Evolutionary conservation across 1,284 basidiomycete genomes (phyloP).

Genomic region (Ceratorhiza oryzae-sativae): DNA sequence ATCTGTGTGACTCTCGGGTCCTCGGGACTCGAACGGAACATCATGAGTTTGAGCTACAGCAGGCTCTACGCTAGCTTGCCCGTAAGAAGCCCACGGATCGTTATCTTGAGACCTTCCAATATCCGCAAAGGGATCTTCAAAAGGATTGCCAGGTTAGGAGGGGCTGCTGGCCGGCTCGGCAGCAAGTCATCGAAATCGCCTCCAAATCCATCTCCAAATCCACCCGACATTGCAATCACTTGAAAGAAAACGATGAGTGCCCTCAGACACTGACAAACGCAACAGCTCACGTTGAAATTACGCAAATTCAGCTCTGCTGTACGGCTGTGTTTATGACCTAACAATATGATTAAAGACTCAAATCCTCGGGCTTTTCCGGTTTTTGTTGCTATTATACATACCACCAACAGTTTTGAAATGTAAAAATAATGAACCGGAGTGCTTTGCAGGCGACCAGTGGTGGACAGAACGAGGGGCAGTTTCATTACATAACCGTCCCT

Average conservation of each 20-base stretch:
- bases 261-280: neutral
- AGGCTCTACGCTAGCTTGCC: neutral
- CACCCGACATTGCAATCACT: conserved; percentile 9
- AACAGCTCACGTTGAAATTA: neutral
- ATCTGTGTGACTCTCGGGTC: conserved; percentile 47
- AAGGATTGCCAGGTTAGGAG: conserved; percentile 74
- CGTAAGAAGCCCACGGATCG: conserved; percentile 71
- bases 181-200: conserved; percentile 74
- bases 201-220: conserved; percentile 33
- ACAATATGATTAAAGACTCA: no score
- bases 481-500: neutral
- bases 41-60: neutral
- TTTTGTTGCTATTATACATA: neutral
- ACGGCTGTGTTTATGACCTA: neutral
- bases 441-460: neutral
- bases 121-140: conserved; percentile 74
- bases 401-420: neutral
- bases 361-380: neutral
- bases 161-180: conserved; percentile 59
- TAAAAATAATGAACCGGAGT: neutral
- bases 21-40: conserved; percentile 48
- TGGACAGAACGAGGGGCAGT: neutral
- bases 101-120: conserved; percentile 65
- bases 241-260: neutral
- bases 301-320: neutral